Evolutionary conservation across 495 filamentous ascomycete species (phyloP).

Genomic region (Talaromyces trachyspermus): DNA sequence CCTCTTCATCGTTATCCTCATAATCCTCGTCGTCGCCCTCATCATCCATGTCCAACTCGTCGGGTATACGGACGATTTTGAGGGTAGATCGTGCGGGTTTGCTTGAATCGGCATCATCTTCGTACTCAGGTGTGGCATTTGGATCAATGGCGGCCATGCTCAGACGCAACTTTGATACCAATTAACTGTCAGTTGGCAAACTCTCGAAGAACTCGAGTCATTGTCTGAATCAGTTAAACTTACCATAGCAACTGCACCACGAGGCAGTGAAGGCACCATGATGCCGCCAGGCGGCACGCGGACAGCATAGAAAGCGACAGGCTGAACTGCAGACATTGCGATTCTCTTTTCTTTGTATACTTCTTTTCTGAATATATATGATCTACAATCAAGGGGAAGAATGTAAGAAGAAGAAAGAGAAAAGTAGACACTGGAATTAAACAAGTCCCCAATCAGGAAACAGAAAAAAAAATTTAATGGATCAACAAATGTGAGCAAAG

Average conservation of each 20-base stretch:
- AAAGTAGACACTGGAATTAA: too few relatives aligned
- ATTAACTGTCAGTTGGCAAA: constrained; percentile 1
- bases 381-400: too few relatives aligned
- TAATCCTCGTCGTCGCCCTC: constrained; percentile 55
- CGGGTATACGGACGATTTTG: constrained; percentile 71
- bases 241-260: constrained; percentile 69
- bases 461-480: too few relatives aligned
- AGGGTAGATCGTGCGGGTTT: constrained; percentile 70
- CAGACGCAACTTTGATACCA: constrained; percentile 66
- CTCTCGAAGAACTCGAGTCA: background rate
- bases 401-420: too few relatives aligned
- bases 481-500: too few relatives aligned
- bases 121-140: constrained; percentile 60
- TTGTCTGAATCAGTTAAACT: constrained; percentile 29
- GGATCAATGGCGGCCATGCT: constrained; percentile 99
- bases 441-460: too few relatives aligned
- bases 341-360: background rate
- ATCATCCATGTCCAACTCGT: constrained; percentile 42
- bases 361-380: constrained; percentile 14
- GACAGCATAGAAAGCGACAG: constrained; percentile 83
- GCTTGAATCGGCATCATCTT: constrained; percentile 53
- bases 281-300: constrained; percentile 74
- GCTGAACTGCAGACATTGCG: constrained; percentile 52
- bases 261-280: constrained; percentile 63
- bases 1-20: constrained; percentile 53